Evolutionary conservation across 2,329 filamentous ascomycete species (phyloP), one percentile per base, ranked within the genome.

Genomic region (Fusarium nygamai): DNA sequence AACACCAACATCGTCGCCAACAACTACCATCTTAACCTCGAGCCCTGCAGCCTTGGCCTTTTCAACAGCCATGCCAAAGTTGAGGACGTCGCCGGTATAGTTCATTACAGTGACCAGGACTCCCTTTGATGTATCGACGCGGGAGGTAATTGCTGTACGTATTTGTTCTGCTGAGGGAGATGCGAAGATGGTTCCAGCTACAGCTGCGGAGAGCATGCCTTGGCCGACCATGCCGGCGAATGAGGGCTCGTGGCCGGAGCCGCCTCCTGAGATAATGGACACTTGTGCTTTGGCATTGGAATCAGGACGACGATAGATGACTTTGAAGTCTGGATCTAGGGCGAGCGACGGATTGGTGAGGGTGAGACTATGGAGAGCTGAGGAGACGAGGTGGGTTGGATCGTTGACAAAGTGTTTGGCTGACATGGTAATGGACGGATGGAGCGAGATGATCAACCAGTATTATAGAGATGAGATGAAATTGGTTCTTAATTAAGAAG

Each of bases 91-190:
- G 43, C 93, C 93, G 3, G 94, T 97, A 83, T 97, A 97, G 82
- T 98, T 98, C 94, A 97, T 98, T 36, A 97, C 93, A 11, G 95
- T 92, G n/a, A 98, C 93, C 46, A 98, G 82, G 3, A 98, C 93
- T 31, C 95, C 96, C 71, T 90, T 89, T 50, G 89, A 87, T 8
- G 88, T 88, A 69, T 93, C 90, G 7, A 97, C 93, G 27, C 93
- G 88, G 47, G 91, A 89, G 79, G 92, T 89, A 61, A 97, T 92
- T 67, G 92, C 94, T 74, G 89, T 87, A 63, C 94, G 90, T 62
- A 98, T 91, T 84, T 98, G 95, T 83, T 96, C 92, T 1, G 94
- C 92, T 11, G 89, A 92, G 1, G 94, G 94, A 24, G 91, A 93
- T 12, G 94, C 94, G 80, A 97, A 97, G 78, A 97, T 95, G 6